phyloP scores from a whole-genome alignment of 139 green algal species.

The Chlorella sp. region DNA sequence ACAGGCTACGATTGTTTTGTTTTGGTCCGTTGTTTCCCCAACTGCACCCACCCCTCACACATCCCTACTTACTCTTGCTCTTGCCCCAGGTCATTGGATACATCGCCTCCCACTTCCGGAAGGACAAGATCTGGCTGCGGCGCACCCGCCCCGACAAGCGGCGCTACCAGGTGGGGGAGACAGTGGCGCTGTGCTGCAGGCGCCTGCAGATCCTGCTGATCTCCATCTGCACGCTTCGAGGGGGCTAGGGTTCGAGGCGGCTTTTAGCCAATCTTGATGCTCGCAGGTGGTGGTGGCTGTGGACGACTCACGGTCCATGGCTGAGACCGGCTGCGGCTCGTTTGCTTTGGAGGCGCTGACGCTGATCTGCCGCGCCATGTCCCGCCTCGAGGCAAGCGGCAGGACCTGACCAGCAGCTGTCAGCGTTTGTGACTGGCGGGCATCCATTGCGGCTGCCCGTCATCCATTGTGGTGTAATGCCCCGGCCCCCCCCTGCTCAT shows the following conservation, averaged over 20 bases:
- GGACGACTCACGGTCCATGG: constrained; percentile 94
- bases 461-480: neutral
- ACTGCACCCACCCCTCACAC: too few relatives aligned
- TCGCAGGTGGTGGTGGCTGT: constrained; percentile 83
- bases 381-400: constrained; percentile 66
- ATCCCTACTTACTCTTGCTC: too few relatives aligned
- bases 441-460: too few relatives aligned
- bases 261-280: too few relatives aligned
- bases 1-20: too few relatives aligned
- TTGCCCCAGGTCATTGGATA: constrained; percentile 90
- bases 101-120: constrained; percentile 94
- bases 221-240: too few relatives aligned
- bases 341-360: constrained; percentile 92
- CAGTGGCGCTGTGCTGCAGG: too few relatives aligned
- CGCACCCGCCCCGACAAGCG: constrained; percentile 92
- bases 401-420: neutral
- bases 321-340: constrained; percentile 82
- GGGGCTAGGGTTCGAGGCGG: too few relatives aligned
- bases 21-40: too few relatives aligned
- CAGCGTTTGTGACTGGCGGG: too few relatives aligned
- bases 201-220: too few relatives aligned
- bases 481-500: neutral
- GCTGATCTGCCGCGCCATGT: constrained; percentile 85
- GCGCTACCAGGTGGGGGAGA: constrained; percentile 84
- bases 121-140: constrained; percentile 99